Conservation (phyloP, 768 basidiomycete species). For the Russula olivacea region DNA sequence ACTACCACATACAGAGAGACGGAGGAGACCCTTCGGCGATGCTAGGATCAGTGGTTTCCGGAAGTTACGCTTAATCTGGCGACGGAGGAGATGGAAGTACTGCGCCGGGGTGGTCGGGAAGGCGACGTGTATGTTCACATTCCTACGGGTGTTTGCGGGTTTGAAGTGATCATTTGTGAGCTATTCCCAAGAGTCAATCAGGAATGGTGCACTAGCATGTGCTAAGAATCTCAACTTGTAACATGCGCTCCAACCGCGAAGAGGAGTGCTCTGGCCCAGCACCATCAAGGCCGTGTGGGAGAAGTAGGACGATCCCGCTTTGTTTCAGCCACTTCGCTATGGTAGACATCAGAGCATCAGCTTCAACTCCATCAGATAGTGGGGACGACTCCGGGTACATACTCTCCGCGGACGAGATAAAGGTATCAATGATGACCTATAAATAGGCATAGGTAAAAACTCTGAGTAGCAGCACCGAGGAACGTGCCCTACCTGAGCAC, state of each 20-base stretch:
- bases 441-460: slow-evolving; percentile 27
- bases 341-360: slow-evolving; percentile 10
- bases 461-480: neutral
- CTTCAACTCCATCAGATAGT: slow-evolving; percentile 1
- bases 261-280: slow-evolving; percentile 94
- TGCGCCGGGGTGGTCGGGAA: slow-evolving; percentile 89
- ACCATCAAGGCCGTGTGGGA: slow-evolving; percentile 89
- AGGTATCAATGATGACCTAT: slow-evolving; percentile 83
- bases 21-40: slow-evolving; percentile 76
- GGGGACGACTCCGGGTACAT: slow-evolving; percentile 28
- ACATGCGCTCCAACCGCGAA: slow-evolving; percentile 78
- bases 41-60: slow-evolving; percentile 83
- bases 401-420: slow-evolving; percentile 81
- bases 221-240: slow-evolving; percentile 51
- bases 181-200: slow-evolving; percentile 34
- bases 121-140: slow-evolving; percentile 79
- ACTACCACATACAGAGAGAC: slow-evolving; percentile 55
- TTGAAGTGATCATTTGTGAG: slow-evolving; percentile 68
- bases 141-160: slow-evolving; percentile 32
- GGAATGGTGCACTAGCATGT: neutral
- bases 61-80: slow-evolving; percentile 81
- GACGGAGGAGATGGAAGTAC: slow-evolving; percentile 87
- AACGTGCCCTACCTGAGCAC: slow-evolving; percentile 50
- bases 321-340: slow-evolving; percentile 91
- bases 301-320: slow-evolving; percentile 77